phyloP scores from a whole-genome alignment of 2,329 filamentous ascomycete species.

The Diaporthe amygdali region DNA sequence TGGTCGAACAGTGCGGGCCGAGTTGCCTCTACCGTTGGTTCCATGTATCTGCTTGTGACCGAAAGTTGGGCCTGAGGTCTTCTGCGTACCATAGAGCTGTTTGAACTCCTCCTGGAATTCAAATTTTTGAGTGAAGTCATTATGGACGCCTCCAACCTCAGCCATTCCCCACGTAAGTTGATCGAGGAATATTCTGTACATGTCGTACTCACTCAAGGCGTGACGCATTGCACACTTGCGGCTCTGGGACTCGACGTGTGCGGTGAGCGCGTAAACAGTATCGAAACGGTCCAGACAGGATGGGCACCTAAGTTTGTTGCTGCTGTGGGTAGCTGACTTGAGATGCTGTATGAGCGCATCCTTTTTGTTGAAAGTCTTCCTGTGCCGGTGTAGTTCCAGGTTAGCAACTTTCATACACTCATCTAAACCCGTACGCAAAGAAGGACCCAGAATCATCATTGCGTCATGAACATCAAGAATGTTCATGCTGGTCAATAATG shows the following conservation, averaged over 20 bases:
- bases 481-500: not conserved
- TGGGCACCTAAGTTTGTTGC: slow-evolving; percentile 46
- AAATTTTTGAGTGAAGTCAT: slow-evolving; percentile 42
- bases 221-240: slow-evolving; percentile 48
- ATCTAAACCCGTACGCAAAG: not conserved
- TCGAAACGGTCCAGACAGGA: slow-evolving; percentile 49
- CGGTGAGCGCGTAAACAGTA: slow-evolving; percentile 47
- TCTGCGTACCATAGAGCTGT: slow-evolving; percentile 32
- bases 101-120: slow-evolving; percentile 26
- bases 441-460: not conserved
- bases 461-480: too few species aligned
- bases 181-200: slow-evolving; percentile 43
- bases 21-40: not conserved
- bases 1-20: not conserved
- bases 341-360: slow-evolving; percentile 48
- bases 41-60: slow-evolving; percentile 15
- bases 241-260: slow-evolving; percentile 53
- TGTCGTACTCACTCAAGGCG: slow-evolving; percentile 31
- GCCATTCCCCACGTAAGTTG: slow-evolving; percentile 45
- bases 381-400: slow-evolving; percentile 28
- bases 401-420: slow-evolving; percentile 21
- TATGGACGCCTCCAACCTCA: slow-evolving; percentile 38
- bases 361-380: slow-evolving; percentile 45
- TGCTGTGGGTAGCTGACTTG: slow-evolving; percentile 45
- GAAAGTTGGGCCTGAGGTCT: not conserved